Evolutionary conservation across 2,329 filamentous ascomycete genomes (phyloP).

Genomic region (Aspergillus sp.): DNA sequence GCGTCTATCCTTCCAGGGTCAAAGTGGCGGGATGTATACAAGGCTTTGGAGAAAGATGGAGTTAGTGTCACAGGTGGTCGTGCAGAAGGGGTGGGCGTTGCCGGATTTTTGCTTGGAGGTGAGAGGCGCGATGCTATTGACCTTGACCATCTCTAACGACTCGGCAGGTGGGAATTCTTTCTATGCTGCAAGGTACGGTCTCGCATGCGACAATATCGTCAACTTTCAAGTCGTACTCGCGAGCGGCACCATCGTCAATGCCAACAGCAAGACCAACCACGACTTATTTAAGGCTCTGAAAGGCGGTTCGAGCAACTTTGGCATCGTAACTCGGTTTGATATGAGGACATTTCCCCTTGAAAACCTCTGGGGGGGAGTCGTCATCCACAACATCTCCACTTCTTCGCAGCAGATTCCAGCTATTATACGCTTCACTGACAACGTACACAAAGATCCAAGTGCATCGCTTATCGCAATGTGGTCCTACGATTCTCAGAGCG

Average conservation of each 20-base stretch:
- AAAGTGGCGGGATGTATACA: slow-evolving; percentile 14
- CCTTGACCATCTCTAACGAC: not conserved
- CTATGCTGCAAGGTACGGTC: slow-evolving; percentile 42
- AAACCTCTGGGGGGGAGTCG: slow-evolving; percentile 18
- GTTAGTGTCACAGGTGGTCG: slow-evolving; percentile 16
- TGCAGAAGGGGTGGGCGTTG: slow-evolving; percentile 14
- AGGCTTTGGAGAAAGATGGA: slow-evolving; percentile 7
- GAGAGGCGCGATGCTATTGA: not conserved
- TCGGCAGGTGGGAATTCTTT: slow-evolving; percentile 41
- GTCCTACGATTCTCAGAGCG: slow-evolving; percentile 20
- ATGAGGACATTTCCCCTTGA: slow-evolving; percentile 10
- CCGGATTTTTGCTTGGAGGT: slow-evolving; percentile 17
- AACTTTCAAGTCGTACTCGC: slow-evolving; percentile 48
- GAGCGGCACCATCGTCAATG: slow-evolving; percentile 42
- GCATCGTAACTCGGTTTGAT: slow-evolving; percentile 26
- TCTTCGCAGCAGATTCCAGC: slow-evolving; percentile 12
- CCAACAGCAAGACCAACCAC: slow-evolving; percentile 33
- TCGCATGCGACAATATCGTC: slow-evolving; percentile 43
- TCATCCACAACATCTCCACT: slow-evolving; percentile 9
- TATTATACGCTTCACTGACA: slow-evolving; percentile 12
- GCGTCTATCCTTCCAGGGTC: slow-evolving; percentile 13
- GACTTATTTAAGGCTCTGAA: slow-evolving; percentile 49
- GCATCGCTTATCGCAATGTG: slow-evolving; percentile 33
- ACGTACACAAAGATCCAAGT: slow-evolving; percentile 13
- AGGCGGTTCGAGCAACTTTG: slow-evolving; percentile 52